Base-by-base conservation (phyloP, 805 yeast genomes). In the Candida khao-thaluensis region DNA sequence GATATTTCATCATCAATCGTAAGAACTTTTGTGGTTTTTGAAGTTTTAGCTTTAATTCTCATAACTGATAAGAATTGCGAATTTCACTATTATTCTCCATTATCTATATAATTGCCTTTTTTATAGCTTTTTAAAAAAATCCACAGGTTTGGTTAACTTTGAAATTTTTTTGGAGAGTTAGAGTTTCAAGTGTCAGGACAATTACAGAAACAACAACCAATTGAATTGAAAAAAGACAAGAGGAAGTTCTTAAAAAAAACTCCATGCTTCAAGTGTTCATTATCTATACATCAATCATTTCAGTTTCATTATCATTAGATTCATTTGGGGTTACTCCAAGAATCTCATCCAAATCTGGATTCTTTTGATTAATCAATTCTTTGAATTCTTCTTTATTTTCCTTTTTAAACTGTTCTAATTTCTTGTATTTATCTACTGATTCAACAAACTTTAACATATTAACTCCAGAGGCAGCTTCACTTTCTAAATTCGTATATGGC, bases 401-500 rank as follows among this genome's bases (percentile, higher is more conserved):
- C 16, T 43, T 41, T 48, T 66, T 68, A 40, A 52, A 54, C 36
- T 57, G 55, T 43, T 69, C 73, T 32, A 57, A 44, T 56, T 53
- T 64, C 67, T 78, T 77, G 52, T 81, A 78, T 44, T 74, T 66
- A 44, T 82, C 82, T 15, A 83, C 90, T 37, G 77, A 71, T 38
- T 72, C 68, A 52, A 82, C 57, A 58, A 79, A 90, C 58, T 77
- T 82, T 36, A 72, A 72, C 53, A 91, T 67, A 57, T 87, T 82
- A 12, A 74, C 67, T 3, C 98, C 98, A 0, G 84, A 76, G 2
- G 95, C 97, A 22, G 96, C 96, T 53, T 88, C 89, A 27, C 95
- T 82, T 56, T 91, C 98, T 44, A 84, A 77, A 40, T 79, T 82
- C 4, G 96, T 81, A 57, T 91, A 91, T 7, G 97, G 97, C 38